Conservation (phyloP, 371 early-diverging fungal genomes). For the Syncephalis plumigaleata region DNA sequence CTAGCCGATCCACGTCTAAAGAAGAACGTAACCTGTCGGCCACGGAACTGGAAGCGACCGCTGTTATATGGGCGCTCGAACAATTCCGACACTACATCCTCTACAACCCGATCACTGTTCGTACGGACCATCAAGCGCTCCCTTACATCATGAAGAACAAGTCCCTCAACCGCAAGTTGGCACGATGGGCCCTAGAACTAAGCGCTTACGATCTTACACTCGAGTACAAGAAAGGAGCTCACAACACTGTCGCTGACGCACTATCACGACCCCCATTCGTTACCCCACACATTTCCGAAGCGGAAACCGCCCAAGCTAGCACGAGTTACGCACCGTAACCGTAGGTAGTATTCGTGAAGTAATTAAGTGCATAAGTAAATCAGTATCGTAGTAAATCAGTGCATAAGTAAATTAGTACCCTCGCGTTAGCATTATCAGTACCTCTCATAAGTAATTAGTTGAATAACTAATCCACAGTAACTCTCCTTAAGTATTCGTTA, state of each 20-base stretch:
- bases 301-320: no score
- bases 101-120: conserved; percentile 4
- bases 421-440: no score
- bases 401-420: no score
- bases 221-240: conserved; percentile 11
- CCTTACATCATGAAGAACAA: conserved; percentile 5
- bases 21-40: conserved; percentile 11
- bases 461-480: no score
- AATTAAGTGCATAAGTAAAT: no score
- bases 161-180: conserved; percentile 3
- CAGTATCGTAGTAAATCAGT: no score
- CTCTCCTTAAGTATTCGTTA: no score
- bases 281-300: no score
- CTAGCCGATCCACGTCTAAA: conserved; percentile 2
- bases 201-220: conserved; percentile 14
- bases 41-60: conserved; percentile 13
- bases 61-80: conserved; percentile 7
- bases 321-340: no score
- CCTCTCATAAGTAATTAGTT: no score
- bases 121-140: conserved; percentile 12
- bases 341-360: no score
- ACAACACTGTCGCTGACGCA: conserved; percentile 5
- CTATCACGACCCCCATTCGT: not conserved
- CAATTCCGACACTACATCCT: conserved; percentile 5
- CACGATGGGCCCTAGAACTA: conserved; percentile 13